These are phyloP conservation scores for Sporopachydermia cereana DNA, from an alignment of 1,139 yeast genomes.

Conservation along the genomic window DNA sequence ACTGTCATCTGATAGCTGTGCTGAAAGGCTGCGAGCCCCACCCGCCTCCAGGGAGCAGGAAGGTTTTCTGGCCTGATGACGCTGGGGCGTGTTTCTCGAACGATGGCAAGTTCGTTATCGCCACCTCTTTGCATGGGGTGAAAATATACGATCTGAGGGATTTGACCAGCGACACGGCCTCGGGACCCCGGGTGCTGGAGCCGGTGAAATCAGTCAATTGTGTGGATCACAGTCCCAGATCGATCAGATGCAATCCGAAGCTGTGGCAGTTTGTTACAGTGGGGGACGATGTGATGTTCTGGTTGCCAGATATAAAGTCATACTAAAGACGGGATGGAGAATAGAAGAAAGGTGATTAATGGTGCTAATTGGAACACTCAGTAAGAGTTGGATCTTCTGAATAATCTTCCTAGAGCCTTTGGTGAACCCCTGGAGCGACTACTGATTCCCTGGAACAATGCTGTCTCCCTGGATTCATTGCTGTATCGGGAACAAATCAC, in stretches of 20 bases:
- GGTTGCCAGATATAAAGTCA: conserved; percentile 11
- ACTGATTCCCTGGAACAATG: too few species aligned
- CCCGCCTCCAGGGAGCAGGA: neutral
- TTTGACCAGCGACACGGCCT: conserved; percentile 7
- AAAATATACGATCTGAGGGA: conserved; percentile 17
- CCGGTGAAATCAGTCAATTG: conserved; percentile 19
- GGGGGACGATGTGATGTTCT: conserved; percentile 26
- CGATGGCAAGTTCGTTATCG: conserved; percentile 46
- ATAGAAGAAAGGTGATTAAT: conserved; percentile 1
- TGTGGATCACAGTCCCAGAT: conserved; percentile 34
- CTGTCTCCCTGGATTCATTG: too few species aligned
- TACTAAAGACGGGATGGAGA: neutral
- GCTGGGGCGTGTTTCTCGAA: conserved; percentile 34
- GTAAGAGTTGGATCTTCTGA: too few species aligned
- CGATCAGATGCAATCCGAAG: conserved; percentile 54
- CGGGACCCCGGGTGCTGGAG: conserved; percentile 10
- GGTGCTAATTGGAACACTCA: too few species aligned
- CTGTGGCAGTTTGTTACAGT: conserved; percentile 56
- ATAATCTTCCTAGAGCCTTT: too few species aligned
- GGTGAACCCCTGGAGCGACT: too few species aligned
- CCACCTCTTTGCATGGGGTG: conserved; percentile 33
- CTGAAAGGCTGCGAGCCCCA: conserved; percentile 3
- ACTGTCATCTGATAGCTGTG: conserved; percentile 12
- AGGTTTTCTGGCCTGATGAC: conserved; percentile 5
- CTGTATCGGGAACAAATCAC: too few species aligned